Evolutionary conservation across 2,329 filamentous ascomycete genomes (phyloP).

Genomic region (Monascus ruber): DNA sequence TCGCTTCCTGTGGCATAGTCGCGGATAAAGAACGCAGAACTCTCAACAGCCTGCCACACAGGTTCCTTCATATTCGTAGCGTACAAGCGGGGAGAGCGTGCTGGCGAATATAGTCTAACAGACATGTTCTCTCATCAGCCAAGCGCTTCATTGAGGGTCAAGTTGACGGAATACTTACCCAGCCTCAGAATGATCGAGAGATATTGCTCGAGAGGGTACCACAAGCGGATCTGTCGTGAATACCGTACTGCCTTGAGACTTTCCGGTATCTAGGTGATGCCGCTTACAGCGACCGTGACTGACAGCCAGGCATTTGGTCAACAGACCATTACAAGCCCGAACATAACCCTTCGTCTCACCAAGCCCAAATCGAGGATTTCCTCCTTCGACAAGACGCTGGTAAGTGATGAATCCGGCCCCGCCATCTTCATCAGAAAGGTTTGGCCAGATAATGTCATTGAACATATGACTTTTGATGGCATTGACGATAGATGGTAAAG

Average conservation of each 20-base stretch:
- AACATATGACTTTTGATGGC: constrained; percentile 92
- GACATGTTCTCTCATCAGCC: neutral
- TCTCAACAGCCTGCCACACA: constrained; percentile 44
- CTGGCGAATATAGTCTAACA: constrained; percentile 20
- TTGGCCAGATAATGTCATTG: constrained; percentile 97
- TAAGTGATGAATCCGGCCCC: constrained; percentile 89
- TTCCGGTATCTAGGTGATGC: constrained; percentile 36
- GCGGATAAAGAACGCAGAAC: constrained; percentile 86
- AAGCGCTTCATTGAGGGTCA: neutral
- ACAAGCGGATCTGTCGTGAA: constrained; percentile 38
- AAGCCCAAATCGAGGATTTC: constrained; percentile 70
- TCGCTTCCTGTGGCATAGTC: constrained; percentile 60
- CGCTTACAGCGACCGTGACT: constrained; percentile 86
- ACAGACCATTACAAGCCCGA: constrained; percentile 76
- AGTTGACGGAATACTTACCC: constrained; percentile 13
- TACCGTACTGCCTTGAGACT: constrained; percentile 43
- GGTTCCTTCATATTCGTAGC: constrained; percentile 8
- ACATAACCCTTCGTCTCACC: constrained; percentile 74
- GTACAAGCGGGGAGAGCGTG: constrained; percentile 15
- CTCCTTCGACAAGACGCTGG: constrained; percentile 75
- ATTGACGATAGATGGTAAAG: constrained; percentile 75
- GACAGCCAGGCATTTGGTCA: constrained; percentile 76
- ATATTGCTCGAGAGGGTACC: constrained; percentile 27
- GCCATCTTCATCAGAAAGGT: constrained; percentile 89
- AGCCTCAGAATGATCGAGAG: constrained; percentile 20